Evolutionary conservation across 768 basidiomycete species (phyloP).

Genomic region (Astraeus odoratus): DNA sequence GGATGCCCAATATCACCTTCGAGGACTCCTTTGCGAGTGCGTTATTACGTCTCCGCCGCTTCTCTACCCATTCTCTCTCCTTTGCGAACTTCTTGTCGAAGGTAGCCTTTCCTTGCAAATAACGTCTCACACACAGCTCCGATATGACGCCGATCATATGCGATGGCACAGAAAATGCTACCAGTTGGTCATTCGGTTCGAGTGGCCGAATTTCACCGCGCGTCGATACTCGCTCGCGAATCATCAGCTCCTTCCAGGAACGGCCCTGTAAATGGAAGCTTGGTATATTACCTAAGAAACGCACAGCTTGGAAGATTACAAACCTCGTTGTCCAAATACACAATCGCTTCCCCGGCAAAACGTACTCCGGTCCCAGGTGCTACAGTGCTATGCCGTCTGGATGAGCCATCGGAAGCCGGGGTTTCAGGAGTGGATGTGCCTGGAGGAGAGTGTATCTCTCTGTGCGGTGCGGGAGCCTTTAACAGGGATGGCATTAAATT

Average conservation of each 20-base stretch:
- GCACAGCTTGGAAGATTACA: background rate
- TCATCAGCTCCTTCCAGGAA: constrained; percentile 57
- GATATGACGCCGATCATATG: constrained; percentile 70
- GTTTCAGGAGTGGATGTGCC: constrained; percentile 8
- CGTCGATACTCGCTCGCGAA: constrained; percentile 84
- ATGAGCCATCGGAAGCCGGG: constrained; percentile 14
- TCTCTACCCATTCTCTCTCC: constrained; percentile 52
- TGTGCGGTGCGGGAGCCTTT: too few relatives aligned
- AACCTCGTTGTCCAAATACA: constrained; percentile 50
- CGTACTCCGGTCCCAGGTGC: constrained; percentile 14
- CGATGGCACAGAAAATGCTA: constrained; percentile 55
- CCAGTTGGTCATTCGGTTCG: constrained; percentile 62
- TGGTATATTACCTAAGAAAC: constrained; percentile 4
- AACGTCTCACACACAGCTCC: constrained; percentile 72
- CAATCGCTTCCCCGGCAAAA: constrained; percentile 53
- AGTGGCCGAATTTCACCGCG: constrained; percentile 77
- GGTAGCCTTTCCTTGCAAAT: constrained; percentile 49
- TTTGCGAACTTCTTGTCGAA: constrained; percentile 66
- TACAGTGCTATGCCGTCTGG: constrained; percentile 11
- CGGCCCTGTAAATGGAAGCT: constrained; percentile 24
- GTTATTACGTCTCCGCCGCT: constrained; percentile 56
- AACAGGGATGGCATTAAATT: constrained; percentile 10
- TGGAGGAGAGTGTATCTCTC: too few relatives aligned
- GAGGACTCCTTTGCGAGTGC: constrained; percentile 53
- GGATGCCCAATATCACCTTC: constrained; percentile 45